A percentile compares a stretch with the other conserved stretches of the same genome.
phyloP scores from a whole-genome alignment of 192 early-diverging fungal genomes.

The Coemansia sp. region DNA sequence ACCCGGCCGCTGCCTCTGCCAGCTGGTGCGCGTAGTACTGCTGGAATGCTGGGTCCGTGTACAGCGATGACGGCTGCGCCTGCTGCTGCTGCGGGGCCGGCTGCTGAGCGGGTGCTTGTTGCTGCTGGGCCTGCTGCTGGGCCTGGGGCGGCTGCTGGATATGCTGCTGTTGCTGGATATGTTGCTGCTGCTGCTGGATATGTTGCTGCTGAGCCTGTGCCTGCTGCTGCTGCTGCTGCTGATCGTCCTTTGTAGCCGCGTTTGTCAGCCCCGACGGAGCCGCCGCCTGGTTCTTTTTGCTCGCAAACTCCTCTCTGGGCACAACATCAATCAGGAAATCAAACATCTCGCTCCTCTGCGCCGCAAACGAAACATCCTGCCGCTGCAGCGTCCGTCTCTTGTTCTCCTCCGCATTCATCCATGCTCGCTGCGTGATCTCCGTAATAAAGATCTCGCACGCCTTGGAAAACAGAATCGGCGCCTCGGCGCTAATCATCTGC shows the following conservation, averaged over 20 bases:
- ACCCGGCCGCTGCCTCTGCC: slow-evolving; percentile 34
- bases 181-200: slow-evolving; percentile 5
- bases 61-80: slow-evolving; percentile 11
- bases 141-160: slow-evolving; percentile 1
- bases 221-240: slow-evolving; percentile 9
- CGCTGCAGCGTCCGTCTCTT: slow-evolving; percentile 94
- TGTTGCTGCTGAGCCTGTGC: slow-evolving; percentile 12
- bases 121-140: slow-evolving; percentile 16
- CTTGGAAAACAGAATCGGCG: slow-evolving; percentile 91
- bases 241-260: not conserved
- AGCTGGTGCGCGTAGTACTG: slow-evolving; percentile 53
- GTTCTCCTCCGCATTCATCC: slow-evolving; percentile 93
- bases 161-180: not conserved
- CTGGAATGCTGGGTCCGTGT: slow-evolving; percentile 38
- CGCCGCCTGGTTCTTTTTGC: slow-evolving; percentile 20
- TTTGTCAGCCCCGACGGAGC: not conserved
- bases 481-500: slow-evolving; percentile 75
- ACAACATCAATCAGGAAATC: slow-evolving; percentile 98
- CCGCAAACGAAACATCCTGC: slow-evolving; percentile 84
- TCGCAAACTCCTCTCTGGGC: slow-evolving; percentile 76
- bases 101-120: not conserved
- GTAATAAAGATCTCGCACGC: slow-evolving; percentile 97
- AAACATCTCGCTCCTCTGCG: slow-evolving; percentile 89
- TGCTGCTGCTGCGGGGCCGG: slow-evolving; percentile 10
- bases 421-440: slow-evolving; percentile 78